Conservation (phyloP, 1,284 basidiomycete genomes). For the Microbotryum silenes-acaulis region DNA sequence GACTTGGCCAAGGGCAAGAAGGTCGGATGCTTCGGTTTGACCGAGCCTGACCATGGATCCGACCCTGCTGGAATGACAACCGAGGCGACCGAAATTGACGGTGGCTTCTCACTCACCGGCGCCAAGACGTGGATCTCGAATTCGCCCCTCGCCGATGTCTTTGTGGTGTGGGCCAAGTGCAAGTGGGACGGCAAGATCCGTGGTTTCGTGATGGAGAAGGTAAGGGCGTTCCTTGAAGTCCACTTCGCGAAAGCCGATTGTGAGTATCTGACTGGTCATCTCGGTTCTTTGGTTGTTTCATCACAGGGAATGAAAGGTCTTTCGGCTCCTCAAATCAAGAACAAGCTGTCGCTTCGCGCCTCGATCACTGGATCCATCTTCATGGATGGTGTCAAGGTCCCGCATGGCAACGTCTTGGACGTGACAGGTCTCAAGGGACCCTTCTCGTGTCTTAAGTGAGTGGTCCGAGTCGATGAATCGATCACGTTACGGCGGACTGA, state of each 20-base stretch:
- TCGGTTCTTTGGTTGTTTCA: neutral
- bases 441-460: constrained; percentile 74
- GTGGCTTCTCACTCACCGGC: constrained; percentile 74
- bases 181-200: constrained; percentile 88
- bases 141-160: constrained; percentile 46
- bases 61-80: constrained; percentile 74
- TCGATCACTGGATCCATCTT: constrained; percentile 90
- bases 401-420: constrained; percentile 65
- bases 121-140: constrained; percentile 98
- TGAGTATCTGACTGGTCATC: neutral
- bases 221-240: constrained; percentile 31
- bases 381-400: constrained; percentile 72
- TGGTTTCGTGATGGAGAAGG: constrained; percentile 89
- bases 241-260: neutral
- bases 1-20: constrained; percentile 77
- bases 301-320: constrained; percentile 71
- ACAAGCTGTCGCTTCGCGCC: constrained; percentile 83
- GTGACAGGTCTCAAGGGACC: constrained; percentile 69
- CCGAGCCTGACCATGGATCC: constrained; percentile 86
- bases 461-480: neutral
- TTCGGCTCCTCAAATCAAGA: constrained; percentile 76
- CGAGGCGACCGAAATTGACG: constrained; percentile 70
- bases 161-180: constrained; percentile 90
- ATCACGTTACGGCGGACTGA: neutral
- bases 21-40: constrained; percentile 88